Evolutionary conservation across 2,329 filamentous ascomycete genomes (phyloP).

Genomic region (Epichloe gansuensis): DNA sequence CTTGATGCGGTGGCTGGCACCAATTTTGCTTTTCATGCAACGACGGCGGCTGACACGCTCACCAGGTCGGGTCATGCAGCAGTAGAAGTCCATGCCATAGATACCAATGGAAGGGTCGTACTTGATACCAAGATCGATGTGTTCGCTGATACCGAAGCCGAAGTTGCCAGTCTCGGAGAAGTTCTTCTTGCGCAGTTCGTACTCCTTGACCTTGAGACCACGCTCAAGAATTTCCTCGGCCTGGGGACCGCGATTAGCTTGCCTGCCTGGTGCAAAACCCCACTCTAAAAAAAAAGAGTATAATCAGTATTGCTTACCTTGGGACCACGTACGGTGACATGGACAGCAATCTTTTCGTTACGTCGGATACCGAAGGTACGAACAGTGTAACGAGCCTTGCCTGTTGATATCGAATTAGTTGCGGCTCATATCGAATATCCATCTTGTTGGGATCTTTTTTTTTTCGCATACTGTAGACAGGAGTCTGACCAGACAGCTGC

Average conservation of each 20-base stretch:
- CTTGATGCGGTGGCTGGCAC: slow-evolving; percentile 84
- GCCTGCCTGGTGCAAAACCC: neutral
- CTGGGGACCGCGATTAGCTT: slow-evolving; percentile 26
- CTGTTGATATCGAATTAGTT: slow-evolving; percentile 29
- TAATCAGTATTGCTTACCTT: slow-evolving; percentile 30
- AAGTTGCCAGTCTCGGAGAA: slow-evolving; percentile 99
- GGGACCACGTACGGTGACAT: slow-evolving; percentile 98
- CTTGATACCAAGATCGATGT: slow-evolving; percentile 99
- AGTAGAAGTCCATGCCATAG: slow-evolving; percentile 99
- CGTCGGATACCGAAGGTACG: slow-evolving; percentile 99
- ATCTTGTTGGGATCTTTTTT: neutral
- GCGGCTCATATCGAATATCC: slow-evolving; percentile 3
- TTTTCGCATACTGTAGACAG: slow-evolving; percentile 76
- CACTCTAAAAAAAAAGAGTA: neutral
- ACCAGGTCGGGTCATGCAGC: slow-evolving; percentile 99
- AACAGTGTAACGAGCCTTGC: slow-evolving; percentile 99
- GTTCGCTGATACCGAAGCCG: slow-evolving; percentile 99
- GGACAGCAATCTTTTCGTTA: slow-evolving; percentile 99
- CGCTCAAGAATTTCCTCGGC: slow-evolving; percentile 99
- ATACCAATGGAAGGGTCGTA: slow-evolving; percentile 97
- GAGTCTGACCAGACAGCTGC: slow-evolving; percentile 98
- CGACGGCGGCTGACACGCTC: slow-evolving; percentile 95
- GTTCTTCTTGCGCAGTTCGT: slow-evolving; percentile 98
- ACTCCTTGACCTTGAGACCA: slow-evolving; percentile 99
- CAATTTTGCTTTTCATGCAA: slow-evolving; percentile 76